Percentiles rank a stretch among this genome's conserved stretches.
Evolutionary conservation across 2,329 filamentous ascomycete genomes (phyloP).

Genomic region (Helicocarpus griseus): DNA sequence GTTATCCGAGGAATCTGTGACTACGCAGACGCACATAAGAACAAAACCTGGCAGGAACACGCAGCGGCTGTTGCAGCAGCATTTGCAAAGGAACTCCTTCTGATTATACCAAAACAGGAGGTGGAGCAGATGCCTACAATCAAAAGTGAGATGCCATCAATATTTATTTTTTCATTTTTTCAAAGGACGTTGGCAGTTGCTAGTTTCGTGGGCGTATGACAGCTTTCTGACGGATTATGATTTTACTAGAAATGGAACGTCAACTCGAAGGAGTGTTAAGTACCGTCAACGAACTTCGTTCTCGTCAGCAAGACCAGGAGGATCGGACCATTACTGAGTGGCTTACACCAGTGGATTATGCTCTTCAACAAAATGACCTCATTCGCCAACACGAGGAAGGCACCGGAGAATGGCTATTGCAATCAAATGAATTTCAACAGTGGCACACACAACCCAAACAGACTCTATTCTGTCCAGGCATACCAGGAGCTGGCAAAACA

Average conservation of each 20-base stretch:
- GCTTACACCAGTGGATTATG: conserved; percentile 31
- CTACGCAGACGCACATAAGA: conserved; percentile 11
- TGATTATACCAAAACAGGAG: background rate
- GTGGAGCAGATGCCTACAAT: background rate
- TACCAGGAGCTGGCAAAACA: conserved; percentile 13
- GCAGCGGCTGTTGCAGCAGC: conserved; percentile 13
- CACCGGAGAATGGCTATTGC: conserved; percentile 40
- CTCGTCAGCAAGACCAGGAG: background rate
- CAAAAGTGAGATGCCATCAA: background rate
- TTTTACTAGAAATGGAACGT: background rate
- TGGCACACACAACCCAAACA: conserved; percentile 7
- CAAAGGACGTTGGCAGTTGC: no score
- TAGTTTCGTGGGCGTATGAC: no score
- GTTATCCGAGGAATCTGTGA: conserved; percentile 12
- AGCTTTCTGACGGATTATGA: background rate
- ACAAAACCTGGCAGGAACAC: conserved; percentile 12
- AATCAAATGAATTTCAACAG: conserved; percentile 24
- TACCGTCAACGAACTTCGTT: background rate
- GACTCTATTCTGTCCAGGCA: conserved; percentile 6
- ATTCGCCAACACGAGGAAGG: conserved; percentile 28
- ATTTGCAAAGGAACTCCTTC: conserved; percentile 13
- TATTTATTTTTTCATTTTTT: background rate
- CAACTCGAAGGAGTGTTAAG: background rate
- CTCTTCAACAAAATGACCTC: conserved; percentile 32
- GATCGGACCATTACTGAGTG: conserved; percentile 18